phyloP scores from a whole-genome alignment of 1,139 yeast species.

The Sugiyamaella novakii region DNA sequence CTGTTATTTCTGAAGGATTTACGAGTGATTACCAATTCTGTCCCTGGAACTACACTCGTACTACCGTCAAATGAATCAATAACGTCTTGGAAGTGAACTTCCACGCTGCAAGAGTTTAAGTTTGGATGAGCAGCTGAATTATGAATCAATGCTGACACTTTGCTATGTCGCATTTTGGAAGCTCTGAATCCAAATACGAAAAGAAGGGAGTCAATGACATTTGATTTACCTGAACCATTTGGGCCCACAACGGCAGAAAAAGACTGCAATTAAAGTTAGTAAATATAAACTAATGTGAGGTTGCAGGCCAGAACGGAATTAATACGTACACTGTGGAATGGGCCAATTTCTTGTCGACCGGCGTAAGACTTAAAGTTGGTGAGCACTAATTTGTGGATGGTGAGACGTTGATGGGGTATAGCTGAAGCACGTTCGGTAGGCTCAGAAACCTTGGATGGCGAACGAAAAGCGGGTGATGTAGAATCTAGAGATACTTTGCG shows the following conservation, averaged over 20 bases:
- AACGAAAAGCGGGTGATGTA: slow-evolving; percentile 1
- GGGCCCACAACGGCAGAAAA: slow-evolving; percentile 99
- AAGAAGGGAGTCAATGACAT: slow-evolving; percentile 92
- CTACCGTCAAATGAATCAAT: slow-evolving; percentile 57
- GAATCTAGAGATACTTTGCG: slow-evolving; percentile 17
- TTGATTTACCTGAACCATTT: slow-evolving; percentile 96
- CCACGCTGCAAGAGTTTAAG: slow-evolving; percentile 80
- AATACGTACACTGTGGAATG: slow-evolving; percentile 62
- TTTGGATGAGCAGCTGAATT: slow-evolving; percentile 67
- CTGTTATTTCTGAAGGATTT: slow-evolving; percentile 75
- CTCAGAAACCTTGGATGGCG: slow-evolving; percentile 7
- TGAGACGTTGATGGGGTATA: slow-evolving; percentile 52
- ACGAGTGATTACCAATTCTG: slow-evolving; percentile 72
- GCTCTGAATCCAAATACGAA: slow-evolving; percentile 98
- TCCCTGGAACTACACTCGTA: slow-evolving; percentile 51
- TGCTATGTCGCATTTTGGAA: slow-evolving; percentile 94
- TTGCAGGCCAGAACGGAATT: background rate
- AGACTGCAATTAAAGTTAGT: slow-evolving; percentile 50
- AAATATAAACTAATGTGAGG: too few species aligned
- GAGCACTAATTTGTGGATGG: slow-evolving; percentile 70
- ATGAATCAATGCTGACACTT: slow-evolving; percentile 86
- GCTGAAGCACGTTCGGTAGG: slow-evolving; percentile 4
- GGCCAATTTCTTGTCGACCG: slow-evolving; percentile 91
- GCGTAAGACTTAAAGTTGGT: slow-evolving; percentile 95
- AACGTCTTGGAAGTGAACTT: slow-evolving; percentile 85